Conservation (phyloP, 2,329 filamentous ascomycete genomes). For the Aspergillus felis region DNA sequence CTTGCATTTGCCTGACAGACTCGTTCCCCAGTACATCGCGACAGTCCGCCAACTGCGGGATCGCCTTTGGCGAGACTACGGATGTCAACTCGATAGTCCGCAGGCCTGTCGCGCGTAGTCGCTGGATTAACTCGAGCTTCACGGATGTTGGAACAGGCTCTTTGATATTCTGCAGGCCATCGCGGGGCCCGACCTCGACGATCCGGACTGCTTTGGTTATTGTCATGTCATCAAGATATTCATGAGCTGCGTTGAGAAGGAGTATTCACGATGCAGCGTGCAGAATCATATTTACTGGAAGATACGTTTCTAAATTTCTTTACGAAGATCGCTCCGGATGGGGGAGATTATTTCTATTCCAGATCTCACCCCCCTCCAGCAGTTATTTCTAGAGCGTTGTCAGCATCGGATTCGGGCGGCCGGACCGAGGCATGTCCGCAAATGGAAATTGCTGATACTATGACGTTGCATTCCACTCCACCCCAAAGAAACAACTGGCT, state of each 20-base stretch:
- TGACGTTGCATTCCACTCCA: not conserved
- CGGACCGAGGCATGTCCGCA: not conserved
- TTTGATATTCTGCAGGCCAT: slow-evolving; percentile 86
- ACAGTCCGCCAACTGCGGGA: slow-evolving; percentile 63
- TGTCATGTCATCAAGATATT: not conserved
- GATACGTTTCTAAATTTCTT: not conserved
- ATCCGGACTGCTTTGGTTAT: slow-evolving; percentile 47
- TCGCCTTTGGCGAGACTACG: slow-evolving; percentile 80
- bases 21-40: slow-evolving; percentile 18
- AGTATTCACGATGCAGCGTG: not conserved
- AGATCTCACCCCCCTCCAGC: not conserved
- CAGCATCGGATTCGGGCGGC: not conserved
- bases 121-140: slow-evolving; percentile 72
- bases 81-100: slow-evolving; percentile 74
- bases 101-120: slow-evolving; percentile 65
- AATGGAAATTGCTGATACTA: not conserved
- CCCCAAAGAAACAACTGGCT: not conserved
- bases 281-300: not conserved
- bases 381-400: not conserved
- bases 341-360: not conserved
- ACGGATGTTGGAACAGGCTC: slow-evolving; percentile 64
- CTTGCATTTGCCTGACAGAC: slow-evolving; percentile 52
- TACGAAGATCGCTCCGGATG: not conserved
- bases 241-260: not conserved
- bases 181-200: slow-evolving; percentile 78